These are phyloP conservation scores for Poronia punctata DNA, from an alignment of 495 filamentous ascomycete genomes.

Conservation along the genomic window DNA sequence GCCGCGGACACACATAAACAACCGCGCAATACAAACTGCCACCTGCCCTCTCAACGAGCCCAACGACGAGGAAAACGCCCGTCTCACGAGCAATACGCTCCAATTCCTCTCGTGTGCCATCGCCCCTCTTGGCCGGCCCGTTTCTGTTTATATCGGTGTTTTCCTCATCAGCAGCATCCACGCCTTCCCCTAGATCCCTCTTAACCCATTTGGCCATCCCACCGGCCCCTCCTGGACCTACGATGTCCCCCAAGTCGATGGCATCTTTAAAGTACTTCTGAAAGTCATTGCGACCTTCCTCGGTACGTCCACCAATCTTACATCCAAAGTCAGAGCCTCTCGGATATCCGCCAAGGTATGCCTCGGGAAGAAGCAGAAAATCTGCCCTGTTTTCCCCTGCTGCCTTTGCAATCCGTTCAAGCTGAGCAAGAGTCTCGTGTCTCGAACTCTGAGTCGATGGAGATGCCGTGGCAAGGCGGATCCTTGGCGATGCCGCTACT, in stretches of 20 bases:
- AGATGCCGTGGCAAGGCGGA: conserved; percentile 74
- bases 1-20: conserved; percentile 70
- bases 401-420: conserved; percentile 46
- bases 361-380: conserved; percentile 86
- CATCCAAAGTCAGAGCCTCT: conserved; percentile 74
- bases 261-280: conserved; percentile 70
- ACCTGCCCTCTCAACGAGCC: conserved; percentile 70
- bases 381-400: conserved; percentile 54
- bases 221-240: conserved; percentile 48
- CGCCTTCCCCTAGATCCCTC: conserved; percentile 47
- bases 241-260: conserved; percentile 83
- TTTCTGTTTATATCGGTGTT: not conserved
- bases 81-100: conserved; percentile 68
- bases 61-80: conserved; percentile 71
- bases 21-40: conserved; percentile 81
- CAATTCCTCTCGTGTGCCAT: conserved; percentile 77
- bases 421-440: conserved; percentile 55
- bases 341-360: conserved; percentile 89
- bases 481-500: conserved; percentile 14
- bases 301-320: conserved; percentile 59
- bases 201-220: conserved; percentile 68
- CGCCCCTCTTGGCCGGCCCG: conserved; percentile 54
- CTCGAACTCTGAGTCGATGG: conserved; percentile 62
- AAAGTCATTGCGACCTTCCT: conserved; percentile 74
- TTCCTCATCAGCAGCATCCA: conserved; percentile 51